Evolutionary conservation across 1,284 basidiomycete species (phyloP).

Genomic region (Heterobasidion parviporum): DNA sequence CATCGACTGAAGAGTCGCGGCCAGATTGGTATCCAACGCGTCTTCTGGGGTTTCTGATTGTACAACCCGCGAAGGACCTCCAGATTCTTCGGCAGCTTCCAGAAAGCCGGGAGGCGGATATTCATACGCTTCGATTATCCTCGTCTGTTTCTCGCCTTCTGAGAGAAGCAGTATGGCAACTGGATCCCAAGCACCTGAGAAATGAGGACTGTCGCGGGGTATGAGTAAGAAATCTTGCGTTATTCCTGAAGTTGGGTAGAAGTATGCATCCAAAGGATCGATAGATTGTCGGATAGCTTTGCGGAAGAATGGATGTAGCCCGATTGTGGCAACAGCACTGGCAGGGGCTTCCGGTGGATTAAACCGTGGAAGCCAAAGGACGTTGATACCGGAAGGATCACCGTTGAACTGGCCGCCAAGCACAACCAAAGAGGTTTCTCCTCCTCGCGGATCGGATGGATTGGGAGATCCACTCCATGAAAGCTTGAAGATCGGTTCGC

Average conservation of each 20-base stretch:
- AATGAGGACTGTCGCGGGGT: slow-evolving; percentile 68
- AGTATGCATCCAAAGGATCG: slow-evolving; percentile 44
- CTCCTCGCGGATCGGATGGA: slow-evolving; percentile 51
- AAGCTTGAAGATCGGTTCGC: slow-evolving; percentile 87
- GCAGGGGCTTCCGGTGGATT: slow-evolving; percentile 50
- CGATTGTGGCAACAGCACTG: slow-evolving; percentile 27
- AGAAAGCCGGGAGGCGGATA: slow-evolving; percentile 49
- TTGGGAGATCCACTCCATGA: slow-evolving; percentile 76
- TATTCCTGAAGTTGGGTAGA: slow-evolving; percentile 53
- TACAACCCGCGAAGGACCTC: not conserved
- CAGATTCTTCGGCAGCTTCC: slow-evolving; percentile 1
- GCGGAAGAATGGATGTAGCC: slow-evolving; percentile 46
- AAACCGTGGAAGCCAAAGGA: slow-evolving; percentile 68
- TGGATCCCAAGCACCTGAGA: slow-evolving; percentile 64
- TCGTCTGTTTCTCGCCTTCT: slow-evolving; percentile 30
- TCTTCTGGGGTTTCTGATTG: slow-evolving; percentile 5
- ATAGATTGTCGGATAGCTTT: slow-evolving; percentile 62
- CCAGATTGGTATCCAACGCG: slow-evolving; percentile 27
- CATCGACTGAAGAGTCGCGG: slow-evolving; percentile 34
- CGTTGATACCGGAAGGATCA: slow-evolving; percentile 59
- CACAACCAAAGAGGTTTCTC: slow-evolving; percentile 66
- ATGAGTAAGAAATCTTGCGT: slow-evolving; percentile 78
- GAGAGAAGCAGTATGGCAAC: slow-evolving; percentile 49
- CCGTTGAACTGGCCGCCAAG: slow-evolving; percentile 64
- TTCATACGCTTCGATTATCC: slow-evolving; percentile 40